Conservation (phyloP, 164 flowering plant genomes). For the Tetrastigma voinierianum region DNA sequence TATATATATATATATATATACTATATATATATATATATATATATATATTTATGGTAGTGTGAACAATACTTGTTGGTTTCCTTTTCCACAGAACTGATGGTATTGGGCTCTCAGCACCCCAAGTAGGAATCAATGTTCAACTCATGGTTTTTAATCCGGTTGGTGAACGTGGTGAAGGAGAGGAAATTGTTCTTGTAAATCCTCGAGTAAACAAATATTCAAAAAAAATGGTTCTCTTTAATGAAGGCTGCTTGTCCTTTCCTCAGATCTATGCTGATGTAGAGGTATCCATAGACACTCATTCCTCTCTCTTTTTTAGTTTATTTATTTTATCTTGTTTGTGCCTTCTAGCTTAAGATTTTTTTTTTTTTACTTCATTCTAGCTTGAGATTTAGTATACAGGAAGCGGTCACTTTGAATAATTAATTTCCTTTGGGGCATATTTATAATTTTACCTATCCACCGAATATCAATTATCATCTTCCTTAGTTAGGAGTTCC, state of each 20-base stretch:
- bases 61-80: constrained; percentile 39
- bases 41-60: constrained; percentile 42
- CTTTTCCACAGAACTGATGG: constrained; percentile 91
- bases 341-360: neutral
- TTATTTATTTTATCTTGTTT: neutral
- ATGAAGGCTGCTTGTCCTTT: constrained; percentile 97
- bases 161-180: constrained; percentile 89
- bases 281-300: constrained; percentile 39
- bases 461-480: too few relatives aligned
- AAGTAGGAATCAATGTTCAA: constrained; percentile 91
- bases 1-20: too few relatives aligned
- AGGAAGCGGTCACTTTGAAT: neutral
- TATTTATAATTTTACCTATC: too few relatives aligned
- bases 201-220: constrained; percentile 72
- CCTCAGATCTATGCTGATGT: constrained; percentile 92
- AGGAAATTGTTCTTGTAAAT: constrained; percentile 91
- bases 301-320: neutral
- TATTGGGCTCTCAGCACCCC: constrained; percentile 98
- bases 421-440: neutral
- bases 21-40: too few relatives aligned
- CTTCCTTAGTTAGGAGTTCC: too few relatives aligned
- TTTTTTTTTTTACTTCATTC: too few relatives aligned
- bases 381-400: too few relatives aligned
- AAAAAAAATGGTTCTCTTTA: constrained; percentile 49
- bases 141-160: constrained; percentile 93